Evolutionary conservation across 2,329 filamentous ascomycete genomes (phyloP).

Genomic region (Decorospora gaudefroyi): DNA sequence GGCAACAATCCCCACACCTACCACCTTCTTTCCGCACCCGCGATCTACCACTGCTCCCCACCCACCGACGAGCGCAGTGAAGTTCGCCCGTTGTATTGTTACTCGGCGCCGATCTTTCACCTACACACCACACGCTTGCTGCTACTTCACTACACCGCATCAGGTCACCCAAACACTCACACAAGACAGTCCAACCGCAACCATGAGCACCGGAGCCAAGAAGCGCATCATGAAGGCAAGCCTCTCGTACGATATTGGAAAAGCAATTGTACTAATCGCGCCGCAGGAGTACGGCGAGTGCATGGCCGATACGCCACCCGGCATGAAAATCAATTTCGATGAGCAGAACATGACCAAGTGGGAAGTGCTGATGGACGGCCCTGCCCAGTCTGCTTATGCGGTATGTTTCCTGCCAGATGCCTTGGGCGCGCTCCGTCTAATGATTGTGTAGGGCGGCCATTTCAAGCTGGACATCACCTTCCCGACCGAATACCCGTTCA

Average conservation of each 20-base stretch:
- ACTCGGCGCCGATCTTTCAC: background rate
- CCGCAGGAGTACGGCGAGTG: slow-evolving; percentile 46
- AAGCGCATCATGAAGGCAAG: slow-evolving; percentile 55
- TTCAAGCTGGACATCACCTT: slow-evolving; percentile 76
- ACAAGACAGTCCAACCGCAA: slow-evolving; percentile 22
- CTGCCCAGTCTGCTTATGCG: slow-evolving; percentile 66
- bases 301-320: slow-evolving; percentile 41
- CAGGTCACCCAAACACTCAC: slow-evolving; percentile 8
- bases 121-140: slow-evolving; percentile 1
- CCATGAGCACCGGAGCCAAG: slow-evolving; percentile 47
- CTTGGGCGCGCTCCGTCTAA: slow-evolving; percentile 12
- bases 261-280: slow-evolving; percentile 15
- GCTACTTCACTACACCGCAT: slow-evolving; percentile 5
- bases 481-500: slow-evolving; percentile 86
- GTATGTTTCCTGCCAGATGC: slow-evolving; percentile 51
- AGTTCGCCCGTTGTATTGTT: background rate
- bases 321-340: slow-evolving; percentile 54
- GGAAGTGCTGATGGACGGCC: slow-evolving; percentile 69
- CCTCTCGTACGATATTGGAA: background rate
- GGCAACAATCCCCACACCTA: slow-evolving; percentile 20
- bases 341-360: slow-evolving; percentile 70
- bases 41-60: slow-evolving; percentile 7
- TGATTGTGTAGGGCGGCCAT: slow-evolving; percentile 61
- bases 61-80: slow-evolving; percentile 7
- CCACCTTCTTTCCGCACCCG: slow-evolving; percentile 11